phyloP scores from a whole-genome alignment of 1,139 yeast species.

The Lodderomyces metapsilosis region DNA sequence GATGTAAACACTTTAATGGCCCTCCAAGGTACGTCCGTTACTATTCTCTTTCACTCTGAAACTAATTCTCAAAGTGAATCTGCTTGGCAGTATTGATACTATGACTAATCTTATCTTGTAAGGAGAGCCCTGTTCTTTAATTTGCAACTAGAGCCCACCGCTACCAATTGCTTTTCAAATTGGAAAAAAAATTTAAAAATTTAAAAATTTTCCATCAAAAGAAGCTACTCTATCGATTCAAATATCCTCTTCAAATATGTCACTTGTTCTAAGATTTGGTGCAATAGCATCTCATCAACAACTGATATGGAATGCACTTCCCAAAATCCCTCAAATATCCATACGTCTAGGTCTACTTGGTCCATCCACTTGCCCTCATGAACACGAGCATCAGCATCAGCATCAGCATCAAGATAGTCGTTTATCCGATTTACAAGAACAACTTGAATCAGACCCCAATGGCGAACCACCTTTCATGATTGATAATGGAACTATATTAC shows the following conservation, averaged over 20 bases:
- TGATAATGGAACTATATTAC: slow-evolving; percentile 63
- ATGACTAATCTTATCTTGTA: no score
- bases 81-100: no score
- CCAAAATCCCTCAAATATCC: slow-evolving; percentile 23
- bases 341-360: slow-evolving; percentile 9
- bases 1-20: no score
- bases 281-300: slow-evolving; percentile 16
- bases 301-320: slow-evolving; percentile 20
- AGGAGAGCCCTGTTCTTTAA: no score
- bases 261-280: slow-evolving; percentile 24
- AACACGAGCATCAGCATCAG: slow-evolving; percentile 5
- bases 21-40: no score
- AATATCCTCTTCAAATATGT: slow-evolving; percentile 18
- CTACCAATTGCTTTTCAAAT: no score
- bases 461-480: slow-evolving; percentile 33
- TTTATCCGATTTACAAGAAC: slow-evolving; percentile 31
- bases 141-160: no score
- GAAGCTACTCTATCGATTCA: no score
- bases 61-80: no score
- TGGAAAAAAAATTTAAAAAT: not conserved
- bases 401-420: slow-evolving; percentile 20
- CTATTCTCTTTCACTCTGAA: no score
- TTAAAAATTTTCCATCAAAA: not conserved
- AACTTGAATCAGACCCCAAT: slow-evolving; percentile 25
- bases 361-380: slow-evolving; percentile 3